A percentile compares a stretch with the other conserved stretches of the same genome.
phyloP scores from a whole-genome alignment of 108 stramenopile genomes.

The Nannochloropsis salina region DNA sequence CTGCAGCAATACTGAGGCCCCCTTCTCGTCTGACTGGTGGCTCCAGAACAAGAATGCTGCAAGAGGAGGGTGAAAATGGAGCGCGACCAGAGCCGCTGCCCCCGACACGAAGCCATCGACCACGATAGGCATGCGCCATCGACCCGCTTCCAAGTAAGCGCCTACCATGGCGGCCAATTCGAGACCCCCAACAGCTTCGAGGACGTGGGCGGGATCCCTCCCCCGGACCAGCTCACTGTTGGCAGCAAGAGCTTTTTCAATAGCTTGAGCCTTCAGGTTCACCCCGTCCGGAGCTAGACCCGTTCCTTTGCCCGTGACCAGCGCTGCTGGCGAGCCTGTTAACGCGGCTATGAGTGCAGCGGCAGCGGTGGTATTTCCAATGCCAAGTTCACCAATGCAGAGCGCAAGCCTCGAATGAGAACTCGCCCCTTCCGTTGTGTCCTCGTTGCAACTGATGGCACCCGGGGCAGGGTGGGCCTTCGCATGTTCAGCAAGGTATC shows the following conservation, averaged over 20 bases:
- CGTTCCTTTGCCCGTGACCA: slow-evolving; percentile 62
- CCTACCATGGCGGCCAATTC: slow-evolving; percentile 73
- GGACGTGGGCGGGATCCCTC: neutral
- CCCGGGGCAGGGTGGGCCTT: neutral
- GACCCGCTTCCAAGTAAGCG: slow-evolving; percentile 59
- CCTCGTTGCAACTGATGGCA: neutral
- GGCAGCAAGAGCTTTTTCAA: slow-evolving; percentile 7
- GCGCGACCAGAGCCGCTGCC: slow-evolving; percentile 65
- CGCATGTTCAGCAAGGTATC: neutral
- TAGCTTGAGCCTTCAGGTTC: slow-evolving; percentile 54
- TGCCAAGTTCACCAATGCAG: slow-evolving; percentile 70
- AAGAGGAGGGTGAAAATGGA: slow-evolving; percentile 54
- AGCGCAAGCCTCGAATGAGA: slow-evolving; percentile 28
- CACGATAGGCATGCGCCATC: slow-evolving; percentile 59
- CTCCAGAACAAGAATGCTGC: slow-evolving; percentile 62
- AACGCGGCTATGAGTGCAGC: slow-evolving; percentile 60
- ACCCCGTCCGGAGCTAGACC: slow-evolving; percentile 55
- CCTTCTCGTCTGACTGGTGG: slow-evolving; percentile 22
- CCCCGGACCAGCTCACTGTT: slow-evolving; percentile 37
- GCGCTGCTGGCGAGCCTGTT: slow-evolving; percentile 43
- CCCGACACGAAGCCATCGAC: slow-evolving; percentile 74
- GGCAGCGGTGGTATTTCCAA: slow-evolving; percentile 72
- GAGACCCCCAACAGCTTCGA: slow-evolving; percentile 56
- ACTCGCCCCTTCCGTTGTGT: neutral
- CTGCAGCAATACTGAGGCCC: neutral